Percentiles rank a stretch among this genome's conserved stretches.
phyloP scores from a whole-genome alignment of 495 filamentous ascomycete species.

The Pseudevernia furfuracea region DNA sequence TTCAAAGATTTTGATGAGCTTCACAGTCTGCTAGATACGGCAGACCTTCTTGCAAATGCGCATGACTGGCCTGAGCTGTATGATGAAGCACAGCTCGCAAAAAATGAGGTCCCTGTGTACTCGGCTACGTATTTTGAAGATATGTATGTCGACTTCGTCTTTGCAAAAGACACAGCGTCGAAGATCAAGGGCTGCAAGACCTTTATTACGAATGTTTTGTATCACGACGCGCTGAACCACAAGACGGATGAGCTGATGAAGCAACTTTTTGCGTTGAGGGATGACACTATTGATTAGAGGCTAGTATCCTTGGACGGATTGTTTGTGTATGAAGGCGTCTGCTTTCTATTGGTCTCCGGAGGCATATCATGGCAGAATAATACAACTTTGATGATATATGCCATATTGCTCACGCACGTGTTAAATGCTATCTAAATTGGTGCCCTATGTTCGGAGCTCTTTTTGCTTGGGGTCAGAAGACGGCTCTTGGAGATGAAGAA shows the following conservation, averaged over 20 bases:
- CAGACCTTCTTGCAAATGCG: slow-evolving; percentile 56
- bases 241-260: slow-evolving; percentile 67
- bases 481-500: no score
- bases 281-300: slow-evolving; percentile 60
- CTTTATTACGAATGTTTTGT: slow-evolving; percentile 76
- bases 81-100: slow-evolving; percentile 58
- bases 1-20: slow-evolving; percentile 73
- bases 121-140: slow-evolving; percentile 80
- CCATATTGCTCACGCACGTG: no score
- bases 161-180: slow-evolving; percentile 62
- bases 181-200: slow-evolving; percentile 72
- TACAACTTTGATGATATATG: no score
- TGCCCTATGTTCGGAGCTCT: no score
- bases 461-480: no score
- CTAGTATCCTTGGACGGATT: background rate
- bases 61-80: slow-evolving; percentile 72
- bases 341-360: background rate
- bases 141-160: slow-evolving; percentile 84
- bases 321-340: background rate
- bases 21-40: slow-evolving; percentile 51
- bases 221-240: slow-evolving; percentile 71
- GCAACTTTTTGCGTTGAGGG: slow-evolving; percentile 60
- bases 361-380: background rate
- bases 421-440: no score
- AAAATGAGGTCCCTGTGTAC: slow-evolving; percentile 84